These are phyloP conservation scores for Furcasterigmium sp. DNA, from an alignment of 2,329 filamentous ascomycete genomes.

Conservation along the genomic window DNA sequence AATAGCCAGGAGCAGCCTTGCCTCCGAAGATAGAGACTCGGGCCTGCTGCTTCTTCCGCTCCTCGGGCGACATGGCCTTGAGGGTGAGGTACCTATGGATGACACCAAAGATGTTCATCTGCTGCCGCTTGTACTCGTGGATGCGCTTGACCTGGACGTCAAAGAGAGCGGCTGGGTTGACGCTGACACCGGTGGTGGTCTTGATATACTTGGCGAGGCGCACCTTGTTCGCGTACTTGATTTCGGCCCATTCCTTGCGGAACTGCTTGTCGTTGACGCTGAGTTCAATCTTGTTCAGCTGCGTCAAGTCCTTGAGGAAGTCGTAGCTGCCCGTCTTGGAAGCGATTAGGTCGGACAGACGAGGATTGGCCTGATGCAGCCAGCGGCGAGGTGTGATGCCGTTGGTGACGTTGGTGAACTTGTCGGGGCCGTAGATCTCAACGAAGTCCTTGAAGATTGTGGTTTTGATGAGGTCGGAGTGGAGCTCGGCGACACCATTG, in stretches of 20 bases:
- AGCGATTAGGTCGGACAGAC: conserved; percentile 85
- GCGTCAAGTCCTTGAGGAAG: conserved; percentile 86
- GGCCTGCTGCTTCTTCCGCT: conserved; percentile 80
- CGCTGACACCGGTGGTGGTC: conserved; percentile 68
- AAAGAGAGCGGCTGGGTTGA: conserved; percentile 85
- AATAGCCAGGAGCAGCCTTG: conserved; percentile 96
- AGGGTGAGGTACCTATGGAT: conserved; percentile 90
- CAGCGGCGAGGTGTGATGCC: conserved; percentile 94
- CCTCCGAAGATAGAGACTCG: conserved; percentile 96
- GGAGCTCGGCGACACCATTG: conserved; percentile 94
- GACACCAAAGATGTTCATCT: conserved; percentile 97
- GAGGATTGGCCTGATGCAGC: conserved; percentile 95
- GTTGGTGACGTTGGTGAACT: conserved; percentile 98
- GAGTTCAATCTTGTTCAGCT: conserved; percentile 80
- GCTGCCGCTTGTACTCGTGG: conserved; percentile 98
- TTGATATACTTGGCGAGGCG: conserved; percentile 90
- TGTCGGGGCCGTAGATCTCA: conserved; percentile 87
- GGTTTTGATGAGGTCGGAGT: conserved; percentile 96
- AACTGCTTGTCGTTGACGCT: conserved; percentile 82
- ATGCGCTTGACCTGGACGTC: conserved; percentile 99
- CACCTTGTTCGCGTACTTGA: conserved; percentile 95
- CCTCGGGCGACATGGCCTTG: conserved; percentile 77
- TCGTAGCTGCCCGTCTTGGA: conserved; percentile 78
- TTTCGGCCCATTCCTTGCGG: conserved; percentile 90
- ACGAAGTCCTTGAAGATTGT: conserved; percentile 99